A percentile compares a stretch with the other conserved stretches of the same genome.
Evolutionary conservation across 1,284 basidiomycete species (phyloP).

Genomic region (Ganoderma sinense): DNA sequence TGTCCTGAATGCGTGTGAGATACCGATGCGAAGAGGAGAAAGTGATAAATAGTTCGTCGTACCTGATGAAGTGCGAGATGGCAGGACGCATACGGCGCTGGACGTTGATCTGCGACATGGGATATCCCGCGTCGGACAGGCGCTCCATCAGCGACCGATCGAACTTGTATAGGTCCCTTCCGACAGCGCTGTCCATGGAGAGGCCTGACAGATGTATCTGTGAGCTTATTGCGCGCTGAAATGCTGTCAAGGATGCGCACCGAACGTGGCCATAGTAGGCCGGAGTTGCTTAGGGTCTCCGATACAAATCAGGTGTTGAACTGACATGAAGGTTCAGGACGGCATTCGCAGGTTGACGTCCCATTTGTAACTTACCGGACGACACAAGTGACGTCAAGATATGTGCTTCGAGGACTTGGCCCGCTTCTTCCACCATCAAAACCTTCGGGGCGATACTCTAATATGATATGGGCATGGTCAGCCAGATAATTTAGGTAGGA

Average conservation of each 20-base stretch:
- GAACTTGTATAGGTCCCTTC: conserved; percentile 48
- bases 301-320: conserved; percentile 34
- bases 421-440: conserved; percentile 58
- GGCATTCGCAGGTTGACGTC: background rate
- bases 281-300: conserved; percentile 64
- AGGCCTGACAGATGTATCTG: conserved; percentile 37
- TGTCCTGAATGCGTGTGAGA: conserved; percentile 44
- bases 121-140: conserved; percentile 45
- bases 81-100: conserved; percentile 54
- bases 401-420: conserved; percentile 81
- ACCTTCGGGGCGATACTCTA: conserved; percentile 48
- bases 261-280: conserved; percentile 68
- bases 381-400: conserved; percentile 67
- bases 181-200: conserved; percentile 48
- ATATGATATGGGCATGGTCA: background rate
- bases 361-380: conserved; percentile 18
- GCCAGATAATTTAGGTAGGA: background rate
- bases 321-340: background rate
- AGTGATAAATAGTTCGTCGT: background rate
- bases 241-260: conserved; percentile 44
- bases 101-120: conserved; percentile 50
- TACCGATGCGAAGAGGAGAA: background rate
- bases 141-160: conserved; percentile 59
- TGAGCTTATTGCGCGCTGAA: background rate
- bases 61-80: conserved; percentile 52